Evolutionary conservation across 306 rosid genomes (phyloP).

Genomic region (Mimosa pudica): DNA sequence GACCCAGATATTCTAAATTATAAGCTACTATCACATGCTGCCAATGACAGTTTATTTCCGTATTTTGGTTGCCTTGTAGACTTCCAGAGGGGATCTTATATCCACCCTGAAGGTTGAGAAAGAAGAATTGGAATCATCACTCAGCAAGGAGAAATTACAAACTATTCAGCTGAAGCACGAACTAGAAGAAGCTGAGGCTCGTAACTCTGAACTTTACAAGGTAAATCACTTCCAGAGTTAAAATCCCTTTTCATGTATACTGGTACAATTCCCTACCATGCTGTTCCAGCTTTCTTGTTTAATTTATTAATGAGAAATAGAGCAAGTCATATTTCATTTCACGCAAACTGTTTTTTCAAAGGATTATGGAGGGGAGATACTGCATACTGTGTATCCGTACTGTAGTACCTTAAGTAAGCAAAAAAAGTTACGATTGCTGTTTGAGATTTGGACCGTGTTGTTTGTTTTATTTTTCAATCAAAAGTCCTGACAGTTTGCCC

Average conservation of each 20-base stretch:
- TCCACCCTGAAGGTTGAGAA: conserved; percentile 72
- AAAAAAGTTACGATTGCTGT: background rate
- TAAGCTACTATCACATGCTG: conserved; percentile 20
- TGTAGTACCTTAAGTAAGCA: conserved; percentile 5
- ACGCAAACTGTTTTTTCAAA: background rate
- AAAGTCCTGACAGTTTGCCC: conserved; percentile 25
- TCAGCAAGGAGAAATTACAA: conserved; percentile 65
- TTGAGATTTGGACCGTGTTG: background rate
- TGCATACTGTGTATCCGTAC: background rate
- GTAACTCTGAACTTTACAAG: conserved; percentile 79
- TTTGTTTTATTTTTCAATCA: conserved; percentile 11
- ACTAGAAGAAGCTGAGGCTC: conserved; percentile 64
- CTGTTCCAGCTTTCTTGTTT: conserved; percentile 1
- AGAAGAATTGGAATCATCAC: conserved; percentile 74
- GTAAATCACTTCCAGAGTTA: conserved; percentile 43
- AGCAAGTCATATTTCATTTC: background rate
- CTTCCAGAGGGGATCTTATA: conserved; percentile 51
- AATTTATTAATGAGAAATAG: background rate
- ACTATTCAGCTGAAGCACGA: conserved; percentile 77
- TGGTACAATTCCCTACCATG: background rate
- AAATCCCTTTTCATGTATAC: conserved; percentile 8
- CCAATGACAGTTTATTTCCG: conserved; percentile 17
- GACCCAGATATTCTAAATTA: conserved; percentile 21
- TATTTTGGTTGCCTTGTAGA: conserved; percentile 47
- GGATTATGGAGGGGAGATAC: background rate